Percentiles rank a stretch among this genome's conserved stretches.
Conservation (phyloP, 257 asterid species). For the Nicotiana attenuata region DNA sequence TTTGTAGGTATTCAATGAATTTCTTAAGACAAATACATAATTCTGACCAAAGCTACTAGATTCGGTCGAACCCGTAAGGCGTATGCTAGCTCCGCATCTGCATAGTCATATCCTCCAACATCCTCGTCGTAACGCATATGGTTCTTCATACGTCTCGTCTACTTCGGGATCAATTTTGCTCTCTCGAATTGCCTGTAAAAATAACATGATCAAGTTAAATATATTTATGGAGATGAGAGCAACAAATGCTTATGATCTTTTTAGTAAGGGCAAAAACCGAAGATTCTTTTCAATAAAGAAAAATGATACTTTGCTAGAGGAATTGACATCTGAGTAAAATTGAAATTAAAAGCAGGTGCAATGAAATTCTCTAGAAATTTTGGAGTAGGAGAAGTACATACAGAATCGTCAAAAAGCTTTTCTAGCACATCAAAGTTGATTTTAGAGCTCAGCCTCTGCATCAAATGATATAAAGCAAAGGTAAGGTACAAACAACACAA, state of each 20-base stretch:
- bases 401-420: neutral
- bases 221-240: neutral
- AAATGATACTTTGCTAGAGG: neutral
- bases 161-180: constrained; percentile 10
- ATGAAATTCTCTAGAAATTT: neutral
- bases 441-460: constrained; percentile 8
- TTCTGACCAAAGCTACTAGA: no score
- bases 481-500: neutral
- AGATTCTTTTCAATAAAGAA: neutral
- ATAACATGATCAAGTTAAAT: constrained; percentile 2
- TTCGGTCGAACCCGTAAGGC: no score
- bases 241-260: neutral
- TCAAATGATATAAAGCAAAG: neutral
- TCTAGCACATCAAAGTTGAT: constrained; percentile 10
- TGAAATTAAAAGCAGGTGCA: neutral
- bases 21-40: no score
- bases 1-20: no score
- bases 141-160: constrained; percentile 18
- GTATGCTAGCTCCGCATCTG: no score
- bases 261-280: neutral
- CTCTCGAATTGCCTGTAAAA: constrained; percentile 22
- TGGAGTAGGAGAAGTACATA: constrained; percentile 5
- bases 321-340: neutral
- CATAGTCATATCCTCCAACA: constrained; percentile 24
- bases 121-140: neutral